Base-by-base conservation (phyloP, 225 moss, liverwort and hornwort species). In the Straminergon stramineum region DNA sequence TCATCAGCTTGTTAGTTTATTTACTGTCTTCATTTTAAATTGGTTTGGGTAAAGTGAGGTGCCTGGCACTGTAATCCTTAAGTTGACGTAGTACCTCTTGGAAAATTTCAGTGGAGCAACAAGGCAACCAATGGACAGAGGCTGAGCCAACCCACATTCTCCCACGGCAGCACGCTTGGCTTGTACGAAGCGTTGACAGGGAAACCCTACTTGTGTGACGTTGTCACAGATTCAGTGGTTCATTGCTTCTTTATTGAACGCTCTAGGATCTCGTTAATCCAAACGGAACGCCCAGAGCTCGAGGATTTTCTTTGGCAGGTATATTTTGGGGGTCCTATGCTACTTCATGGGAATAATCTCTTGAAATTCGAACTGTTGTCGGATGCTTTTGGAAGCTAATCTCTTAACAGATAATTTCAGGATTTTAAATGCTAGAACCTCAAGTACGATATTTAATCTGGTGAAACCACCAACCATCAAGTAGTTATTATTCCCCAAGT, bases 241-340 rank as follows among this genome's bases (percentile, higher is more conserved):
- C 96, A 95, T 86, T 94, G 95, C 91, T 97, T 97, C 84, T 97
- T 93, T 82, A 95, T 99, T 39, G 97, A 96, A 61, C 92, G 88
- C 81, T 86, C 93, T 56, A 93, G 89, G 80, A 94, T 99, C 63
- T 85, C 95, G 74, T 52, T 84, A n/a, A 84, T 90, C 37, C 83
- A 93, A 69, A 60, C 61, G 51, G 84, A 86, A 39, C 89, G 81
- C 51, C 90, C 93, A 63, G 95, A 93, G 61, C 91, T 99, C 19
- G 97, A 99, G 87, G 94, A 96, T 79, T 97, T 99, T 88, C 94
- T 99, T 84, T 99, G 99, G 99, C 96, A 93, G 99, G 99, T 99
- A 88, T 17, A 8, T 83, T 83, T 85, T 60, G 11, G 69, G 21
- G 69, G 65, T 37, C 31, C 75, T 62, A 26, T 68, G 76, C 67